phyloP scores from a whole-genome alignment of 805 yeast genomes.

The Yarrowia yakushimensis region DNA sequence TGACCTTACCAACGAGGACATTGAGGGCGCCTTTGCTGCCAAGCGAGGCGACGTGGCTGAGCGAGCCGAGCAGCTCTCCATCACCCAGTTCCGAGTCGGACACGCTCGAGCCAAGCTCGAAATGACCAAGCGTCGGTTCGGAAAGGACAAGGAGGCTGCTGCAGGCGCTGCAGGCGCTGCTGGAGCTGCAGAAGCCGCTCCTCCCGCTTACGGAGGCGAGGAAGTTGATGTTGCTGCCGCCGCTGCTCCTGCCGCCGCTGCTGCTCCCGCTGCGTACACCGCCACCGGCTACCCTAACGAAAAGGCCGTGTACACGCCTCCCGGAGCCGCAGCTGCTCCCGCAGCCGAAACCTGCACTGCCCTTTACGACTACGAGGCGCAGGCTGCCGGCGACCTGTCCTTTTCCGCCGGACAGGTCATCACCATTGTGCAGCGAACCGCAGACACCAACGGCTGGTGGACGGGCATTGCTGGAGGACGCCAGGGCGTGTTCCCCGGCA shows the following conservation, averaged over 20 bases:
- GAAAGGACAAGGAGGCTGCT: constrained; percentile 28
- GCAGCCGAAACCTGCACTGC: constrained; percentile 63
- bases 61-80: constrained; percentile 80
- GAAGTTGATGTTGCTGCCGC: constrained; percentile 27
- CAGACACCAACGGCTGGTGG: constrained; percentile 90
- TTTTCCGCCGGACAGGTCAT: constrained; percentile 87
- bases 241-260: constrained; percentile 28
- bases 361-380: constrained; percentile 85
- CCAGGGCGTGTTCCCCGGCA: constrained; percentile 93
- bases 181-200: constrained; percentile 43
- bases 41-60: constrained; percentile 93
- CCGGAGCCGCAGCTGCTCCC: constrained; percentile 31
- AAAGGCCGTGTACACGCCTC: constrained; percentile 31
- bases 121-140: constrained; percentile 70
- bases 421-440: constrained; percentile 74
- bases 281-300: constrained; percentile 35
- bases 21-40: constrained; percentile 68
- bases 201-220: constrained; percentile 35
- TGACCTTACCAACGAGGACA: constrained; percentile 67
- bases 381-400: constrained; percentile 85
- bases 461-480: constrained; percentile 82
- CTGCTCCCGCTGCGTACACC: constrained; percentile 34
- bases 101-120: constrained; percentile 83
- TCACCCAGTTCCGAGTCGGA: constrained; percentile 85
- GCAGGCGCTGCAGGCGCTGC: constrained; percentile 34